phyloP scores from a whole-genome alignment of 495 filamentous ascomycete genomes.

The Daldinia vernicosa region DNA sequence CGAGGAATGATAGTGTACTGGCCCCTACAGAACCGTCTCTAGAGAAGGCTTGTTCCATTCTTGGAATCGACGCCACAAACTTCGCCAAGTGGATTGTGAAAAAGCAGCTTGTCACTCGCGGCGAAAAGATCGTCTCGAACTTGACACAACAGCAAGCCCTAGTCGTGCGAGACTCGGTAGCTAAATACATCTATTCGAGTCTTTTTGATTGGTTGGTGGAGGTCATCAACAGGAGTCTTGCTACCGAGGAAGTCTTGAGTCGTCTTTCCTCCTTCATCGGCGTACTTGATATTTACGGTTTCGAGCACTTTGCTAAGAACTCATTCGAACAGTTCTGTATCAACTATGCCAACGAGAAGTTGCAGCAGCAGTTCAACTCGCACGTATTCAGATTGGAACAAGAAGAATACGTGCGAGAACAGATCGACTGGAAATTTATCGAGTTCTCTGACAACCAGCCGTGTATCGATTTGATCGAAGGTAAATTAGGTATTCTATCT shows the following conservation, averaged over 20 bases:
- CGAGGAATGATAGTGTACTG: constrained; percentile 85
- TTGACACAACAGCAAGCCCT: constrained; percentile 91
- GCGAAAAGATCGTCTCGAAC: constrained; percentile 97
- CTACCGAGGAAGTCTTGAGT: constrained; percentile 84
- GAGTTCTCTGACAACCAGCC: constrained; percentile 99
- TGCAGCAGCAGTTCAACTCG: constrained; percentile 99
- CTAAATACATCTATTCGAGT: constrained; percentile 98
- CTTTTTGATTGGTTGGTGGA: constrained; percentile 99
- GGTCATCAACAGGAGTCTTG: constrained; percentile 88
- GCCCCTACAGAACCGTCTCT: constrained; percentile 83
- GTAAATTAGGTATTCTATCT: constrained; percentile 90
- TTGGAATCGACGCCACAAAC: constrained; percentile 85
- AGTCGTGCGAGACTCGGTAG: constrained; percentile 96
- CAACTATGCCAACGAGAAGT: constrained; percentile 99
- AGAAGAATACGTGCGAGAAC: constrained; percentile 94
- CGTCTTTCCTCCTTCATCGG: constrained; percentile 94
- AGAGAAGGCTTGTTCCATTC: constrained; percentile 80
- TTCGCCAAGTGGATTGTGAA: constrained; percentile 99
- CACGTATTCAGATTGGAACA: constrained; percentile 99
- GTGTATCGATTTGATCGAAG: constrained; percentile 99
- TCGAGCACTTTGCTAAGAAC: constrained; percentile 99
- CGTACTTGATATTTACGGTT: constrained; percentile 99
- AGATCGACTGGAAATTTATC: constrained; percentile 99
- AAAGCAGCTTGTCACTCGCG: constrained; percentile 96
- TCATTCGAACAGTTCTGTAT: constrained; percentile 99